These are phyloP conservation scores for Leccinum aurantiacum DNA, from an alignment of 768 basidiomycete genomes.

Conservation along the genomic window DNA sequence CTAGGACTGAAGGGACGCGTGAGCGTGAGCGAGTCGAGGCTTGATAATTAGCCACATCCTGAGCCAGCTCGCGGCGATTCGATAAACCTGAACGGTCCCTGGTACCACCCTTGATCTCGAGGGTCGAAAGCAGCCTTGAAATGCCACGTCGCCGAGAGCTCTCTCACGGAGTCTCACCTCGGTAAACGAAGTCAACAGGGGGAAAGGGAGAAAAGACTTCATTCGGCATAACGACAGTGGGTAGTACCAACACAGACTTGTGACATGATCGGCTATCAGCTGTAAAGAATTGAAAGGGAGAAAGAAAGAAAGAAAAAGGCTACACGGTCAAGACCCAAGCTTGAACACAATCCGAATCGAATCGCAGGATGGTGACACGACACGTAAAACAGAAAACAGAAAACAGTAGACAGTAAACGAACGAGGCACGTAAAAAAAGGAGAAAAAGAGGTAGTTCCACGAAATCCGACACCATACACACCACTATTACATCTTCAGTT, in stretches of 20 bases:
- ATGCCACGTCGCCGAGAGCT: background rate
- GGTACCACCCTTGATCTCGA: background rate
- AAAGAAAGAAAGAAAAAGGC: background rate
- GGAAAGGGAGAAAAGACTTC: background rate
- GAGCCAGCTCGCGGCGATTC: too few species aligned
- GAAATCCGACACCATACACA: background rate
- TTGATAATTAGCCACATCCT: too few species aligned
- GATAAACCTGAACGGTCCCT: too few species aligned
- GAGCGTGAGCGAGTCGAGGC: too few species aligned
- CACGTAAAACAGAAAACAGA: background rate
- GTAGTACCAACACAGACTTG: background rate
- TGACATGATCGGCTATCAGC: background rate
- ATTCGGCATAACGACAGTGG: background rate
- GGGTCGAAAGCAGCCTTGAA: background rate
- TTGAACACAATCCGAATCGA: background rate
- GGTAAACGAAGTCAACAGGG: background rate
- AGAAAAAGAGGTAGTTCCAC: background rate
- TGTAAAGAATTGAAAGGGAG: background rate
- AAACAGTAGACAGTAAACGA: background rate
- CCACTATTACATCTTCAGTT: constrained; percentile 11
- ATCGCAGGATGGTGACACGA: background rate
- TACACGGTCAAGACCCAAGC: background rate
- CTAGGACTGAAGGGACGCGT: too few species aligned
- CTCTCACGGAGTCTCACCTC: background rate
- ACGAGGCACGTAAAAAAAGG: background rate